These are phyloP conservation scores for Pterocarpus santalinus DNA, from an alignment of 306 rosid genomes.

Conservation along the genomic window DNA sequence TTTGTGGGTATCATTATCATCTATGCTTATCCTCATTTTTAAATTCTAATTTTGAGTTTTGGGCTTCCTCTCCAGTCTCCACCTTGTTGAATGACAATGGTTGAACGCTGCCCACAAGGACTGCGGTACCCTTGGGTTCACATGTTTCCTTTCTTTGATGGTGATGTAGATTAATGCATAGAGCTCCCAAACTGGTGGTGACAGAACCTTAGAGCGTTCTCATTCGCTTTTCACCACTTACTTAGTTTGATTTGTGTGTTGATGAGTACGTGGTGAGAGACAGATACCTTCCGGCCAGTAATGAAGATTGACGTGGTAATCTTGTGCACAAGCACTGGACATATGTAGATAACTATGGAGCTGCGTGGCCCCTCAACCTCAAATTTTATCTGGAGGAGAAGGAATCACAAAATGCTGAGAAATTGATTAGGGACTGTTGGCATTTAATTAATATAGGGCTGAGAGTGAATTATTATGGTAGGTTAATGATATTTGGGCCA, in stretches of 20 bases:
- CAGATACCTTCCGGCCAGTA: background rate
- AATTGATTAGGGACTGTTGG: background rate
- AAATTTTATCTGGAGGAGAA: background rate
- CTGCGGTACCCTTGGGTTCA: slow-evolving; percentile 15
- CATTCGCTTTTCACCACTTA: slow-evolving; percentile 32
- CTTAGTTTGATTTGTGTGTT: background rate
- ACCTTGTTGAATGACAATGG: background rate
- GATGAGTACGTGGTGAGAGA: slow-evolving; percentile 12
- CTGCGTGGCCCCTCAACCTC: slow-evolving; percentile 1
- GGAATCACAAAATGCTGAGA: background rate
- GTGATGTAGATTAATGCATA: slow-evolving; percentile 9
- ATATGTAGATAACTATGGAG: background rate
- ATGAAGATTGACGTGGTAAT: slow-evolving; percentile 4
- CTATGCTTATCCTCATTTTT: background rate
- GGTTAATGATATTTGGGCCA: background rate
- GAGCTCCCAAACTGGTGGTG: background rate
- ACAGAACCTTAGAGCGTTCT: background rate
- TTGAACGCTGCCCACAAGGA: slow-evolving; percentile 4
- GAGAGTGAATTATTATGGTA: background rate
- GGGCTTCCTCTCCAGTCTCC: background rate
- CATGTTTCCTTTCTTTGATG: slow-evolving; percentile 36
- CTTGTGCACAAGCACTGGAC: background rate
- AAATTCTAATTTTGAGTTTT: background rate
- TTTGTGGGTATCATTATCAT: background rate
- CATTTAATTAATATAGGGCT: background rate